Conservation (phyloP, 257 asterid genomes). For the Lycium barbarum region DNA sequence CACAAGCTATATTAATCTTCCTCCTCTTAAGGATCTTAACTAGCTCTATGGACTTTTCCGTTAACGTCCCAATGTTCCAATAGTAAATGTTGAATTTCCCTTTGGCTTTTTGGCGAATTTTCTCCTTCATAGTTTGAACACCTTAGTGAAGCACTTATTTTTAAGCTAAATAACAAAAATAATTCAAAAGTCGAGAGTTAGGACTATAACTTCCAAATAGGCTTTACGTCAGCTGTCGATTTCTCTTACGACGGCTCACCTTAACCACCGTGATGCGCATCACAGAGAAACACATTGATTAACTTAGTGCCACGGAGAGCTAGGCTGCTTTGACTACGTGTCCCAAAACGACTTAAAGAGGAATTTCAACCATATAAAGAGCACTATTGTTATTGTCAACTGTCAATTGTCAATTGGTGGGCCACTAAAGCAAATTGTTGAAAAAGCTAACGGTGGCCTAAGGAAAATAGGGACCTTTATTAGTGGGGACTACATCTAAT, state of each 20-base stretch:
- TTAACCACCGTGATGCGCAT: not conserved
- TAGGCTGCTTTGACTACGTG: not conserved
- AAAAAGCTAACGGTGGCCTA: conserved; percentile 22
- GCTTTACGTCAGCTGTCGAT: too few relatives aligned
- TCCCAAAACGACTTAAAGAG: not conserved
- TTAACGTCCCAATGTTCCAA: too few relatives aligned
- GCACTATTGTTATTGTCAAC: not conserved
- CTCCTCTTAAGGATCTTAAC: too few relatives aligned
- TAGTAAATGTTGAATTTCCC: too few relatives aligned
- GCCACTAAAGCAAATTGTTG: not conserved
- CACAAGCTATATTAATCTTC: too few relatives aligned
- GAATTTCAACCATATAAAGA: conserved; percentile 8
- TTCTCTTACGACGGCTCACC: not conserved
- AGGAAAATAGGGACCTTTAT: not conserved
- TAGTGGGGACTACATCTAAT: not conserved
- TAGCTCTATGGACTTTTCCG: too few relatives aligned
- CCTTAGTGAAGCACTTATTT: too few relatives aligned
- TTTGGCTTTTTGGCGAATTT: too few relatives aligned
- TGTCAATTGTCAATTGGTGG: not conserved
- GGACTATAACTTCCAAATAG: too few relatives aligned
- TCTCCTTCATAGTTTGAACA: too few relatives aligned
- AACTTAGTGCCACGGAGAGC: not conserved
- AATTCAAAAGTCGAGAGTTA: too few relatives aligned
- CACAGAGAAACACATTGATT: not conserved
- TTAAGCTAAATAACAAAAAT: too few relatives aligned